Conservation (phyloP, 2,329 filamentous ascomycete species). For the Hymenotorrendiella dingleyae region DNA sequence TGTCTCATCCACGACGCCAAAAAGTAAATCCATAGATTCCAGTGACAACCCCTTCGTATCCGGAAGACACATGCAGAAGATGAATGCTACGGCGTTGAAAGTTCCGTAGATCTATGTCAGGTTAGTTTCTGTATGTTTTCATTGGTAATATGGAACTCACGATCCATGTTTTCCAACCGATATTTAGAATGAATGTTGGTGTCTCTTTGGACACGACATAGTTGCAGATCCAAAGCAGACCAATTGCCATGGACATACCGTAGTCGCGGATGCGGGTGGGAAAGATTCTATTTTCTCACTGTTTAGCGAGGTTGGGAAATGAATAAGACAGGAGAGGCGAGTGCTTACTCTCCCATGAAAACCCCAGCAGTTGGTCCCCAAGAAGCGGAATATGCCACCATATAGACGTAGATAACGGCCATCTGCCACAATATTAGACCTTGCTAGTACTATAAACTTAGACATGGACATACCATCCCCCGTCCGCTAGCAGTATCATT, state of each 20-base stretch:
- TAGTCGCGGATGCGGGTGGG: conserved; percentile 35
- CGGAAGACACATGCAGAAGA: conserved; percentile 37
- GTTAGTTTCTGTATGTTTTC: neutral
- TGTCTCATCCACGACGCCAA: conserved; percentile 9
- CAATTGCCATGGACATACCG: conserved; percentile 42
- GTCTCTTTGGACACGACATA: conserved; percentile 44
- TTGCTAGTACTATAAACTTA: no score
- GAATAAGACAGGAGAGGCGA: conserved; percentile 43
- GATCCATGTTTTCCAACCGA: conserved; percentile 34
- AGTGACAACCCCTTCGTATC: conserved; percentile 15
- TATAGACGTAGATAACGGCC: conserved; percentile 16
- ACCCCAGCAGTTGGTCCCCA: conserved; percentile 48
- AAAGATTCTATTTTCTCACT: conserved; percentile 28
- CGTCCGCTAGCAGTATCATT: conserved; percentile 43
- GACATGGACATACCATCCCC: conserved; percentile 41
- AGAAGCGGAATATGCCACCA: conserved; percentile 39
- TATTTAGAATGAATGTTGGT: conserved; percentile 42
- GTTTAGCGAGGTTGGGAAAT: no score
- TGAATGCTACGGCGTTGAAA: conserved; percentile 9
- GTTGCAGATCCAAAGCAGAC: conserved; percentile 46
- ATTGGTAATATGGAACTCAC: conserved; percentile 1
- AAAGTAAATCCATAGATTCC: conserved; percentile 15
- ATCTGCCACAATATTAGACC: conserved; percentile 10
- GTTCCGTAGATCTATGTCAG: conserved; percentile 11
- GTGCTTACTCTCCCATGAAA: conserved; percentile 39